A percentile compares a stretch with the other conserved stretches of the same genome.
These are phyloP conservation scores for Phytophthora litchii DNA, from an alignment of 352 stramenopile genomes.

Conservation along the genomic window DNA sequence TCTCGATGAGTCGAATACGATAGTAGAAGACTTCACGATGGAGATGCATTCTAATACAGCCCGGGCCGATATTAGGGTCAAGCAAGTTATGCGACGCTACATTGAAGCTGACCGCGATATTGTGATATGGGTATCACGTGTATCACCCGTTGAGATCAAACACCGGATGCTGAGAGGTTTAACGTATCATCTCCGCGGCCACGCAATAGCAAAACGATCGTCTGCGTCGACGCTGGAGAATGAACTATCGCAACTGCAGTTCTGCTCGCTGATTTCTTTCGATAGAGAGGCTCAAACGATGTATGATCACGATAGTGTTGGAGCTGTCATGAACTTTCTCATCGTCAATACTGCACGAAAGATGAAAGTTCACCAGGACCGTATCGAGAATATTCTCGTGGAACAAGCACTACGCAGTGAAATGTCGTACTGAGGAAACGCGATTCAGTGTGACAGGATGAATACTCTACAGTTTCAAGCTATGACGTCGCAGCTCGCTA, in stretches of 20 bases:
- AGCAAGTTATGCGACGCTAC: conserved; percentile 25
- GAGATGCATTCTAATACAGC: conserved; percentile 22
- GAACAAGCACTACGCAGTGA: conserved; percentile 10
- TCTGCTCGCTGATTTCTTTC: conserved; percentile 14
- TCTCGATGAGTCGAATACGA: conserved; percentile 26
- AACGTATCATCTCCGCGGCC: conserved; percentile 9
- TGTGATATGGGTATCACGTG: conserved; percentile 32
- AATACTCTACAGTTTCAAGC: not conserved
- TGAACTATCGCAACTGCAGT: conserved; percentile 13
- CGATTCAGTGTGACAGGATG: too few species aligned
- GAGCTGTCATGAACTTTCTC: conserved; percentile 10
- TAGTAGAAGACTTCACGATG: conserved; percentile 30
- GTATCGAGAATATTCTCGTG: conserved; percentile 4
- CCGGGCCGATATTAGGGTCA: conserved; percentile 26
- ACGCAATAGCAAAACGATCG: conserved; percentile 8
- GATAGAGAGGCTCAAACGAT: conserved; percentile 2
- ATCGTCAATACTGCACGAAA: conserved; percentile 6
- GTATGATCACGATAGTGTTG: conserved; percentile 1
- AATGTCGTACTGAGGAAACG: conserved; percentile 2
- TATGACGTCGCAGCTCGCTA: not conserved
- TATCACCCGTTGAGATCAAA: conserved; percentile 31
- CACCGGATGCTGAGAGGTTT: conserved; percentile 12
- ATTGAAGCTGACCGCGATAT: conserved; percentile 29
- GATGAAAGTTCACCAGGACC: conserved; percentile 5
- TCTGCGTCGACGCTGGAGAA: conserved; percentile 1